Evolutionary conservation across 2,329 filamentous ascomycete species (phyloP).

Genomic region (Nannizziopsis arthrosporioides): DNA sequence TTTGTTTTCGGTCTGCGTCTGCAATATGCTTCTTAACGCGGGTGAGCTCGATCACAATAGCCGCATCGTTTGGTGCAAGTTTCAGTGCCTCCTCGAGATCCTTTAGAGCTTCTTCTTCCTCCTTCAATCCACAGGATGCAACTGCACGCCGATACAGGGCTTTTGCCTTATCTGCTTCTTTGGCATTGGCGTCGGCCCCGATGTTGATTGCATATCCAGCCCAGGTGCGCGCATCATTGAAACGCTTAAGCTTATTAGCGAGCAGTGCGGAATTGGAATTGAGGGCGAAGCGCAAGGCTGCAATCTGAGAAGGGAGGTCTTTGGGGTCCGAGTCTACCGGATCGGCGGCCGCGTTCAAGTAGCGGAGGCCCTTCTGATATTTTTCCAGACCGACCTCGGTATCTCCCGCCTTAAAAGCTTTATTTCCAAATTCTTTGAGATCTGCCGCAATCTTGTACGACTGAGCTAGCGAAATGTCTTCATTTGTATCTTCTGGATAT

Average conservation of each 20-base stretch:
- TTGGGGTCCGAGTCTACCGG: conserved; percentile 55
- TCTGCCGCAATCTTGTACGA: conserved; percentile 69
- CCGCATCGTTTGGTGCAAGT: conserved; percentile 62
- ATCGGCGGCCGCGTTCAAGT: conserved; percentile 74
- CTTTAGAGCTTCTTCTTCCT: conserved; percentile 67
- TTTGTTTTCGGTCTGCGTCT: conserved; percentile 72
- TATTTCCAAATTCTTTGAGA: conserved; percentile 86
- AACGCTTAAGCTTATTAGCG: conserved; percentile 66
- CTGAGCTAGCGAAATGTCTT: conserved; percentile 53
- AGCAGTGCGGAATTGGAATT: conserved; percentile 83
- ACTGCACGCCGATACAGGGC: conserved; percentile 72
- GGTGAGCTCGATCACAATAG: conserved; percentile 61
- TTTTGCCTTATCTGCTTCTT: conserved; percentile 72
- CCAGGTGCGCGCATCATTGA: conserved; percentile 56
- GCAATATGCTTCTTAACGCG: conserved; percentile 65
- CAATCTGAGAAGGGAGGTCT: conserved; percentile 55
- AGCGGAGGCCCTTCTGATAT: conserved; percentile 86
- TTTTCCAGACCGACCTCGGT: conserved; percentile 64
- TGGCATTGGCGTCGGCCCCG: conserved; percentile 49
- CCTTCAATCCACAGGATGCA: conserved; percentile 64
- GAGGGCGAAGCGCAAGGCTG: conserved; percentile 66
- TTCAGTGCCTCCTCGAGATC: conserved; percentile 65
- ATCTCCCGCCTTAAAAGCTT: conserved; percentile 74
- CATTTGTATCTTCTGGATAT: conserved; percentile 72
- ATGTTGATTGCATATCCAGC: conserved; percentile 60